Evolutionary conservation across 768 basidiomycete genomes (phyloP).

Genomic region (Mycena galopus): DNA sequence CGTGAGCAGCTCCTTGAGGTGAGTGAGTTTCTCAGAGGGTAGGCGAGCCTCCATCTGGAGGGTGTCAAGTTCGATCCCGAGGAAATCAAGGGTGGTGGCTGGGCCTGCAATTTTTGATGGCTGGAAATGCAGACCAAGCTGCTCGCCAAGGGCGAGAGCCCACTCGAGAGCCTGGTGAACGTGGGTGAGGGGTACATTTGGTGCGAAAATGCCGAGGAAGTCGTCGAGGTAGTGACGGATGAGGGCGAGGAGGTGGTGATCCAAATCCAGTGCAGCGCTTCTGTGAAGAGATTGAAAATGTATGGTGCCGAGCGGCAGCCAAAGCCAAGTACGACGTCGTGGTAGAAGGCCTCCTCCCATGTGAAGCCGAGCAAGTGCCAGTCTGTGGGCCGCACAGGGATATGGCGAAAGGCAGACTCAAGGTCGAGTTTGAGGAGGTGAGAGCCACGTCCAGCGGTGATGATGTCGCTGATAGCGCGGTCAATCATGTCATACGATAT

Average conservation of each 20-base stretch:
- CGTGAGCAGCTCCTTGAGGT: not conserved
- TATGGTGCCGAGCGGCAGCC: not conserved
- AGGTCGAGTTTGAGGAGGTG: not conserved
- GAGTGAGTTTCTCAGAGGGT: not conserved
- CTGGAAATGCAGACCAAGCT: not conserved
- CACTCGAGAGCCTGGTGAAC: not conserved
- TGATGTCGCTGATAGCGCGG: not conserved
- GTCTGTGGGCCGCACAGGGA: not conserved
- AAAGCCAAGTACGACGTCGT: not conserved
- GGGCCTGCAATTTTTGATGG: not conserved
- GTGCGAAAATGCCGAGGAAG: not conserved
- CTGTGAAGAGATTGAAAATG: not conserved
- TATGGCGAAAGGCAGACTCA: not conserved
- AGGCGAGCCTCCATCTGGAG: not conserved
- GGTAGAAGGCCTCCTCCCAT: not conserved
- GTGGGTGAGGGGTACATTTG: not conserved
- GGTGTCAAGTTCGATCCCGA: not conserved
- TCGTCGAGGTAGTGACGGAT: not conserved
- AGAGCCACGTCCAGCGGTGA: not conserved
- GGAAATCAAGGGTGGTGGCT: not conserved
- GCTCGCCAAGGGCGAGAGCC: not conserved
- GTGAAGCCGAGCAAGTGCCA: not conserved
- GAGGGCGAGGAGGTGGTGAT: not conserved
- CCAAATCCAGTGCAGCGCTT: not conserved
- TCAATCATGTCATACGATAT: not conserved